Evolutionary conservation across 257 asterid species (phyloP), one percentile per base, ranked within the genome.

Genomic region (Ocimum tenuiflorum): DNA sequence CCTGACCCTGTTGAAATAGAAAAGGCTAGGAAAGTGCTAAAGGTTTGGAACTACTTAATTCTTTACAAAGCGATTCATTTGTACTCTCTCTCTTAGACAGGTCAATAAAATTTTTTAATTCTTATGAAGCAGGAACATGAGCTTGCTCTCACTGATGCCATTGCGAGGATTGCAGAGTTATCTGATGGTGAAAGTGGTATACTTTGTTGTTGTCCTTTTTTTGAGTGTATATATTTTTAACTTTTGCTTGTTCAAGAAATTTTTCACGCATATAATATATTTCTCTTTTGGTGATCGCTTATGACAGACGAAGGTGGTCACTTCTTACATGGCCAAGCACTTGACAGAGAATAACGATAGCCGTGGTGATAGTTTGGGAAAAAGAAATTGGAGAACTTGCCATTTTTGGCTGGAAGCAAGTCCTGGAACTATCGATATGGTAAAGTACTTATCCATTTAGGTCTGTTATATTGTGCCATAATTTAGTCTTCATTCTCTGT

Each of bases 171-270:
- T 31, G 86, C 79, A 17, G 89, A 85, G 69, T 78, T 86, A 60
- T 84, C 94, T 36, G 97, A 91, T 14, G 91, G 89, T 69, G 97
- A 91, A 76, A 86, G 90, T 74, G 97, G 97, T 88, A 83, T 20
- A 68, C 42, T 46, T 57, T 36, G n/a, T n/a, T n/a, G n/a, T n/a
- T n/a, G n/a, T n/a, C n/a, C n/a, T n/a, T n/a, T n/a, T n/a, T n/a
- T n/a, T n/a, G n/a, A n/a, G n/a, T n/a, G n/a, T n/a, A n/a, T n/a
- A n/a, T n/a, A n/a, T n/a, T n/a, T n/a, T n/a, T n/a, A n/a, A n/a
- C n/a, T n/a, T n/a, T n/a, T n/a, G n/a, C n/a, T n/a, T n/a, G n/a
- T n/a, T n/a, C n/a, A n/a, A n/a, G n/a, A n/a, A n/a, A n/a, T n/a
- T n/a, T n/a, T n/a, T n/a, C n/a, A n/a, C n/a, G n/a, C n/a, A n/a